Conservation (phyloP, 257 asterid genomes). For the Parsonsia alboflavescens region DNA sequence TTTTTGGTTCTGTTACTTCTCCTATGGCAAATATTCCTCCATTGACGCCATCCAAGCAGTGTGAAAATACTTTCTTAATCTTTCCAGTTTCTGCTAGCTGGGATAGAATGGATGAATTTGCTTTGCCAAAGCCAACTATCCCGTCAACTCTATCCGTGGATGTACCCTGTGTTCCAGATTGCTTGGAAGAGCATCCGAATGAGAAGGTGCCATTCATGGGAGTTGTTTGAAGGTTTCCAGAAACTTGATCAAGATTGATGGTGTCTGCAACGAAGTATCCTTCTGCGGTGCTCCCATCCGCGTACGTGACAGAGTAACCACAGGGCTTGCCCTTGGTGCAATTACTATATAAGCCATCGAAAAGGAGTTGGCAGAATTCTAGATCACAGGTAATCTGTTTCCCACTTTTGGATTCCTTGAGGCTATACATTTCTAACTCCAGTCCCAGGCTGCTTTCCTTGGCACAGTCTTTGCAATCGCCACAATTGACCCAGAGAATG, state of each 20-base stretch:
- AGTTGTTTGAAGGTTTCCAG: slow-evolving; percentile 14
- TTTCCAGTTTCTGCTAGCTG: slow-evolving; percentile 17
- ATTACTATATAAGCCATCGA: background rate
- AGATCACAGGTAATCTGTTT: slow-evolving; percentile 20
- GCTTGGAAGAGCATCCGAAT: slow-evolving; percentile 24
- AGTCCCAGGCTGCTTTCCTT: slow-evolving; percentile 48
- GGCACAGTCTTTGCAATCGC: slow-evolving; percentile 53
- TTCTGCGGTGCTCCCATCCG: slow-evolving; percentile 18
- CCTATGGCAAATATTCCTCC: slow-evolving; percentile 32
- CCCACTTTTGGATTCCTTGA: slow-evolving; percentile 18
- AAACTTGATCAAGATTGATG: slow-evolving; percentile 17
- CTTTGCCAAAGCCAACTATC: slow-evolving; percentile 26
- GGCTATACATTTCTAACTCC: slow-evolving; percentile 3
- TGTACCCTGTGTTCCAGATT: slow-evolving; percentile 17
- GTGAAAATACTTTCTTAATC: slow-evolving; percentile 15
- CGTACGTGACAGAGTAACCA: slow-evolving; percentile 14
- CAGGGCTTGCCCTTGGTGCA: slow-evolving; percentile 18
- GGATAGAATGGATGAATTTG: slow-evolving; percentile 22
- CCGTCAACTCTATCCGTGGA: slow-evolving; percentile 26
- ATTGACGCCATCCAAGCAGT: slow-evolving; percentile 17
- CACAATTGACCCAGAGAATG: slow-evolving; percentile 70
- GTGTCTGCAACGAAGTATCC: slow-evolving; percentile 22
- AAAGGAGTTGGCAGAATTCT: slow-evolving; percentile 6
- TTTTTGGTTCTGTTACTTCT: slow-evolving; percentile 16
- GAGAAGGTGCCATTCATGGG: slow-evolving; percentile 13